phyloP scores from a whole-genome alignment of 352 stramenopile genomes.

The Globisporangium orthogonon region DNA sequence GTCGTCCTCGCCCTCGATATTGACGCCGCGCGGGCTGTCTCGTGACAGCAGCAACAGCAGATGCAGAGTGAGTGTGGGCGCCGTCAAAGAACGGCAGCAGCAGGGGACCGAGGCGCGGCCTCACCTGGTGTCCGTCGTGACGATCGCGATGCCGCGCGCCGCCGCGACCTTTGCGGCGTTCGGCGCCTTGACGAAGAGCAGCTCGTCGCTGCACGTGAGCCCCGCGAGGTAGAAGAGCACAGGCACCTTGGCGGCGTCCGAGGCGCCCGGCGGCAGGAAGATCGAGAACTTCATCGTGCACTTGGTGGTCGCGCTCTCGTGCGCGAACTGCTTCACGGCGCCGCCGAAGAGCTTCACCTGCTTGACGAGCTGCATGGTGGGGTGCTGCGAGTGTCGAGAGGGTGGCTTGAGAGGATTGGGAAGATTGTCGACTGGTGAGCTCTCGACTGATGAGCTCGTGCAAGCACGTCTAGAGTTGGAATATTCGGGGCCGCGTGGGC shows the following conservation, averaged over 20 bases:
- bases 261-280: constrained; percentile 73
- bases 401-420: too few relatives aligned
- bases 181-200: constrained; percentile 94
- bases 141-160: constrained; percentile 90
- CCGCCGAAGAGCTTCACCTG: constrained; percentile 72
- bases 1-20: constrained; percentile 92
- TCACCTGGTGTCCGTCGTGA: constrained; percentile 92
- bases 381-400: too few relatives aligned
- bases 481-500: too few relatives aligned
- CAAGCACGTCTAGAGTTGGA: too few relatives aligned
- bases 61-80: too few relatives aligned
- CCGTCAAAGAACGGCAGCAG: too few relatives aligned
- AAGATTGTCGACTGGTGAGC: too few relatives aligned
- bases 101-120: neutral
- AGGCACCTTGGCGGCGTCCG: constrained; percentile 62
- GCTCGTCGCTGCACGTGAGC: constrained; percentile 96
- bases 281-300: constrained; percentile 90
- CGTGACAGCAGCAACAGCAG: neutral
- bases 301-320: constrained; percentile 73
- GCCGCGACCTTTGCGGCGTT: constrained; percentile 88
- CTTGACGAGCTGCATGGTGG: constrained; percentile 69
- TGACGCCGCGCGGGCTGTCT: constrained; percentile 83
- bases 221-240: constrained; percentile 95
- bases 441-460: too few relatives aligned
- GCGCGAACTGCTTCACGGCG: constrained; percentile 78